These are phyloP conservation scores for Didymella arachidicola DNA, from an alignment of 2,329 filamentous ascomycete species.

Conservation along the genomic window DNA sequence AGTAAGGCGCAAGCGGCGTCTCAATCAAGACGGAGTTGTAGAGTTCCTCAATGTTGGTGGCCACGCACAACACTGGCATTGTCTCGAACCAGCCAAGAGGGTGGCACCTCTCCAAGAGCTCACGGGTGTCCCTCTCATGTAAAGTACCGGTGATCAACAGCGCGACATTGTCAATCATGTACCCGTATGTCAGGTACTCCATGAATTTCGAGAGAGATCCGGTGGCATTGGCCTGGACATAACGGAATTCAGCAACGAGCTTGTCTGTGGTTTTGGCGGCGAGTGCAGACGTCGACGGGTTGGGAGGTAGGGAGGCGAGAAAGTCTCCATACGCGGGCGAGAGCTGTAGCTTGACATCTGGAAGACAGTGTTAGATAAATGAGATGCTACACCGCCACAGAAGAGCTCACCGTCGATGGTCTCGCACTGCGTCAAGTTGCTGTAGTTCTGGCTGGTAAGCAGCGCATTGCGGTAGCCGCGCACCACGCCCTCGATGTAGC, in stretches of 20 bases:
- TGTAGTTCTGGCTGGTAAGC: slow-evolving; percentile 88
- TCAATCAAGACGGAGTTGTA: slow-evolving; percentile 98
- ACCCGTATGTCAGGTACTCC: slow-evolving; percentile 97
- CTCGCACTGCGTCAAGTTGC: slow-evolving; percentile 96
- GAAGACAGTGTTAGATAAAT: slow-evolving; percentile 14
- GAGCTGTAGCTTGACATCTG: slow-evolving; percentile 97
- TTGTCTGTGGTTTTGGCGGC: slow-evolving; percentile 97
- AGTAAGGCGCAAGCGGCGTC: slow-evolving; percentile 93
- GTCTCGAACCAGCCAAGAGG: slow-evolving; percentile 99
- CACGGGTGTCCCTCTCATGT: slow-evolving; percentile 94
- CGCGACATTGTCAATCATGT: slow-evolving; percentile 99
- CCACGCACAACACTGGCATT: slow-evolving; percentile 96
- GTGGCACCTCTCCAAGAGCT: slow-evolving; percentile 94
- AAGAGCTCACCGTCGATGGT: slow-evolving; percentile 81
- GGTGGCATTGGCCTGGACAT: slow-evolving; percentile 91
- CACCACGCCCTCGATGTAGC: slow-evolving; percentile 97
- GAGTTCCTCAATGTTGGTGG: slow-evolving; percentile 97
- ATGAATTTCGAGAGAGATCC: slow-evolving; percentile 94
- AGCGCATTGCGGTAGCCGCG: slow-evolving; percentile 95
- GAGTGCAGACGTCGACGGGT: slow-evolving; percentile 94
- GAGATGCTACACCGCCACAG: not conserved
- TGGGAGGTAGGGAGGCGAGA: slow-evolving; percentile 89
- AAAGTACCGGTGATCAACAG: slow-evolving; percentile 97
- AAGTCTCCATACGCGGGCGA: slow-evolving; percentile 97
- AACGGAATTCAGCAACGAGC: slow-evolving; percentile 95